phyloP scores from a whole-genome alignment of 768 basidiomycete genomes.

The Austroboletus eburneus region DNA sequence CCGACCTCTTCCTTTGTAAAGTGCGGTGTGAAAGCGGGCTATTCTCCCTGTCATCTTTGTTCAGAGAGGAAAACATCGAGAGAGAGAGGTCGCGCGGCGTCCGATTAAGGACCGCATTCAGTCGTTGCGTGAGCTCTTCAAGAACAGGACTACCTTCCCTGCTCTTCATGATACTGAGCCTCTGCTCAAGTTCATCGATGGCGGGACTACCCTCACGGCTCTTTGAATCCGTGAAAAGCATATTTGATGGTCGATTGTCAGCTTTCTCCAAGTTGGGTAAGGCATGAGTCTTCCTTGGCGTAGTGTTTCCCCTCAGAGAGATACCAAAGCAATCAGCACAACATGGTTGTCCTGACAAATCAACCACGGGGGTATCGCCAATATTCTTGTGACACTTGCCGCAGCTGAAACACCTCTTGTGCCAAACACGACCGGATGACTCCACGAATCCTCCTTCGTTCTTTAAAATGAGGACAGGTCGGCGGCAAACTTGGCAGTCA shows the following conservation, averaged over 20 bases:
- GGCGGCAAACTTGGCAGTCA: constrained; percentile 59
- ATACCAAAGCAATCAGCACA: constrained; percentile 79
- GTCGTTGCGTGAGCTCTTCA: constrained; percentile 45
- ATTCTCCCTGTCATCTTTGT: constrained; percentile 18
- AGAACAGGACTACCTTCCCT: constrained; percentile 53
- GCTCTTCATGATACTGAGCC: constrained; percentile 51
- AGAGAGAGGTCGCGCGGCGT: constrained; percentile 29
- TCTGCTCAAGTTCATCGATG: constrained; percentile 60
- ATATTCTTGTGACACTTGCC: constrained; percentile 69
- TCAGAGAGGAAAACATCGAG: constrained; percentile 17
- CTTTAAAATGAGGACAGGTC: constrained; percentile 70
- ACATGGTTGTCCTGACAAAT: constrained; percentile 75
- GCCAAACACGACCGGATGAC: constrained; percentile 69
- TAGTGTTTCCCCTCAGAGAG: constrained; percentile 56
- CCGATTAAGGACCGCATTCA: constrained; percentile 39
- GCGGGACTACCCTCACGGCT: constrained; percentile 56
- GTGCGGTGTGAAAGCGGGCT: constrained; percentile 29
- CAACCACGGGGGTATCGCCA: constrained; percentile 73
- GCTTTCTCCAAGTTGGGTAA: constrained; percentile 21
- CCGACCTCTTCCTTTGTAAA: constrained; percentile 17
- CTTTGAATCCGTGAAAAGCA: constrained; percentile 38
- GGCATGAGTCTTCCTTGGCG: constrained; percentile 39
- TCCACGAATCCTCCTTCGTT: constrained; percentile 77
- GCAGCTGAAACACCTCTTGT: constrained; percentile 78
- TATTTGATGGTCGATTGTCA: constrained; percentile 41